A percentile compares a stretch with the other conserved stretches of the same genome.
Evolutionary conservation across 2,329 filamentous ascomycete genomes (phyloP).

Genomic region (Scortechinia acanthostroma): DNA sequence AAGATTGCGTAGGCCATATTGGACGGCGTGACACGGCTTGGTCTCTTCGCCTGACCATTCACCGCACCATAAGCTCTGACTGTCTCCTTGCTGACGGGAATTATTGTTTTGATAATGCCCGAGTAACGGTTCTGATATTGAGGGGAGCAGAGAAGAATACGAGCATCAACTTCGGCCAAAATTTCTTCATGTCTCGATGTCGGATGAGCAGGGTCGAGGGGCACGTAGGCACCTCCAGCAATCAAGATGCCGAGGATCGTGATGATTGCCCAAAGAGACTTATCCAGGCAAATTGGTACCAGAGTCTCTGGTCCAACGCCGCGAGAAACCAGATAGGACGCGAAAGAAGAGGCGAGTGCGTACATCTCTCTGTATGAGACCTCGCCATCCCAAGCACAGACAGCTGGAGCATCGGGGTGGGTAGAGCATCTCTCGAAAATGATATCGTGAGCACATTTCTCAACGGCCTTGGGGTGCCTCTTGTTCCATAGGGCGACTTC

Average conservation of each 20-base stretch:
- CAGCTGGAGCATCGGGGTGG: conserved; percentile 9
- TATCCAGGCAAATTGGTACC: conserved; percentile 14
- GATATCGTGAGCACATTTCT: conserved; percentile 9
- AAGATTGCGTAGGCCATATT: conserved; percentile 30
- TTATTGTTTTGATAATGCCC: background rate
- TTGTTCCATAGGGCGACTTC: background rate
- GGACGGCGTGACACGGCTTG: conserved; percentile 10
- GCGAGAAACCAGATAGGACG: conserved; percentile 5
- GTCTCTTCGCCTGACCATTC: background rate
- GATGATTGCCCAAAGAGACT: conserved; percentile 11
- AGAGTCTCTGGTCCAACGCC: conserved; percentile 9
- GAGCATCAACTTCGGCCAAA: background rate
- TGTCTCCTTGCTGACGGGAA: background rate
- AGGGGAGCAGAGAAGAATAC: background rate
- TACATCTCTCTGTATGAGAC: conserved; percentile 8
- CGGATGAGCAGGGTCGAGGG: conserved; percentile 8
- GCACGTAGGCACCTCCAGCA: conserved; percentile 11
- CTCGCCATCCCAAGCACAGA: conserved; percentile 10
- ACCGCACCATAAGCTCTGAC: background rate
- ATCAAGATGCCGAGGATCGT: conserved; percentile 9
- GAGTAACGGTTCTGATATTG: conserved; percentile 6
- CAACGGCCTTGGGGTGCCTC: background rate
- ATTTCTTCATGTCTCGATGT: conserved; percentile 6
- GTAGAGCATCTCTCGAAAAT: conserved; percentile 15
- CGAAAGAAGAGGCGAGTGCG: conserved; percentile 6